Evolutionary conservation across 148 eudicot genomes (phyloP), one percentile per base, ranked within the genome.

Genomic region (Pharnaceum exiguum): DNA sequence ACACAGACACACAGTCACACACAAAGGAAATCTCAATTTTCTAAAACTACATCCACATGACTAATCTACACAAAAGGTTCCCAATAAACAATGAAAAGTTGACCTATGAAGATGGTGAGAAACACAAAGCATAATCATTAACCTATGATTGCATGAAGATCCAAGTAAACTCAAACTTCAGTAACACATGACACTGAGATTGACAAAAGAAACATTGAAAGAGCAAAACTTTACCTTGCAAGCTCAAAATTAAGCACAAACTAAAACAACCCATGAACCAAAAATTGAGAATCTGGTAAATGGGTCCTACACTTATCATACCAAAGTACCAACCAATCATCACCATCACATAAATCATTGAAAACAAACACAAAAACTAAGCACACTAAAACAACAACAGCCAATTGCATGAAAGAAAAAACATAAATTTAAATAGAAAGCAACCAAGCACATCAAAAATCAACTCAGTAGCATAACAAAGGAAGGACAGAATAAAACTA

Each of bases 271-370:
- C 23, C 19, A 28, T 23, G 30, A 31, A 21, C 26, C 1, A 12
- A 36, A 48, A 51, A 31, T 9, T 38, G 23, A 60, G 38, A 61
- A 46, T 69, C 33, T 18, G n/a, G 27, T 23, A 49, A 48, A 46
- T 54, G 25, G 40, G 60, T 23, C 63, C 68, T 62, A 27, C 42
- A 48, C 42, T 10, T 38, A 29, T 39, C 35, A 55, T 27, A 29
- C 35, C 54, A 42, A 58, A 39, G n/a, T 59, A 24, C 23, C 24
- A 27, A 13, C 52, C 55, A 55, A 55, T 62, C 24, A 55, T 53
- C 67, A 23, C 44, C 21, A 29, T 45, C 36, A n/a, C 11, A 23
- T n/a, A 29, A 53, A 51, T 31, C 40, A 51, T n/a, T n/a, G n/a
- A n/a, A n/a, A n/a, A n/a, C n/a, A n/a, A n/a, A n/a, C 59, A 46